These are phyloP conservation scores for Paracorniculantispora psalliotae DNA, from an alignment of 2,329 filamentous ascomycete genomes.

Conservation along the genomic window DNA sequence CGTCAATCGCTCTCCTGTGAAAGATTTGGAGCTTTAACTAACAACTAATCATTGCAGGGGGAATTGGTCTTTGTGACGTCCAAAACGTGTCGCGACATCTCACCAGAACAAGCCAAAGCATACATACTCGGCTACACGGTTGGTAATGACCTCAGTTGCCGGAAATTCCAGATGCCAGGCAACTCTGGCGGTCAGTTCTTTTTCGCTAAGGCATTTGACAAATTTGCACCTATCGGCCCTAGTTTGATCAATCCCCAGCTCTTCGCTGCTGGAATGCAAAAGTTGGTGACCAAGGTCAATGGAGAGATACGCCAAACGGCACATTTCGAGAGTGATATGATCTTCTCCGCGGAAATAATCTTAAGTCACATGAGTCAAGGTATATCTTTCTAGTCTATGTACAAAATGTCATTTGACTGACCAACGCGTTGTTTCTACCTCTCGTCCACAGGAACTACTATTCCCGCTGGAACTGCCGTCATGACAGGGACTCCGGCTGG, in stretches of 20 bases:
- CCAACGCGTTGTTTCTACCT: background rate
- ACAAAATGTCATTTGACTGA: background rate
- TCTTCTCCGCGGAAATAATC: slow-evolving; percentile 36
- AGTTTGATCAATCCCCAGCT: slow-evolving; percentile 20
- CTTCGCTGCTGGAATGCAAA: slow-evolving; percentile 17
- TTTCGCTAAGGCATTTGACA: slow-evolving; percentile 45
- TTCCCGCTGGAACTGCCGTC: slow-evolving; percentile 41
- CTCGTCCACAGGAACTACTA: slow-evolving; percentile 26
- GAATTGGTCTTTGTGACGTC: slow-evolving; percentile 47
- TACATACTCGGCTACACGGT: slow-evolving; percentile 54
- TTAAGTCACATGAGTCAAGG: slow-evolving; percentile 32
- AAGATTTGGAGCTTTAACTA: background rate
- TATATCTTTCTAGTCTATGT: slow-evolving; percentile 29
- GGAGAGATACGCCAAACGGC: slow-evolving; percentile 39
- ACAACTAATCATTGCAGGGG: slow-evolving; percentile 20
- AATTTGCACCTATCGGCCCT: slow-evolving; percentile 47
- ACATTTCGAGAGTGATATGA: slow-evolving; percentile 39
- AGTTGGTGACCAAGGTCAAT: slow-evolving; percentile 34
- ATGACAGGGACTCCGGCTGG: slow-evolving; percentile 45
- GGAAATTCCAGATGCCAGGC: slow-evolving; percentile 44
- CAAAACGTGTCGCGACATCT: slow-evolving; percentile 41
- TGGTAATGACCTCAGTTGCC: slow-evolving; percentile 48
- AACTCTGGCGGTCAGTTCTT: slow-evolving; percentile 37
- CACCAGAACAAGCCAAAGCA: slow-evolving; percentile 40
- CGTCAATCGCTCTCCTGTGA: background rate